These are phyloP conservation scores for Penicillium sp. DNA, from an alignment of 2,329 filamentous ascomycete species.

Conservation along the genomic window DNA sequence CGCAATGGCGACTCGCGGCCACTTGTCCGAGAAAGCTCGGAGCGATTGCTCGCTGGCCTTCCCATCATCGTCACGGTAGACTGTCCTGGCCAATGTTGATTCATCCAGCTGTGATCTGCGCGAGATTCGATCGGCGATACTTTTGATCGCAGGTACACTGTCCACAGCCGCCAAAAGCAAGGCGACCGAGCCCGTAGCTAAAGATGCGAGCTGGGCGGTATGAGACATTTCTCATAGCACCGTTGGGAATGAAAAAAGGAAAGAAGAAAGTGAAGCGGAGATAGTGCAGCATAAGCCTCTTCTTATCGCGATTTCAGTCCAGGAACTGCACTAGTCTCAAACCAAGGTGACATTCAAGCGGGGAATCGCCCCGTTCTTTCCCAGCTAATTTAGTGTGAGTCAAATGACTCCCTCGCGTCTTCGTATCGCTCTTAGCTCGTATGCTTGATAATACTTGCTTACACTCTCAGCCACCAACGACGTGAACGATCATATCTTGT, in stretches of 20 bases:
- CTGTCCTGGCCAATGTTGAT: conserved; percentile 30
- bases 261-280: neutral
- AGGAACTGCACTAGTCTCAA: neutral
- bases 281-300: neutral
- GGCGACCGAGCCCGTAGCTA: conserved; percentile 23
- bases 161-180: conserved; percentile 22
- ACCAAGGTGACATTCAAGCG: conserved; percentile 4
- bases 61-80: conserved; percentile 67
- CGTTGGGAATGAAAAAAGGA: neutral
- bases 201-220: conserved; percentile 18
- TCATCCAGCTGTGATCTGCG: conserved; percentile 17
- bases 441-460: neutral
- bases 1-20: conserved; percentile 54
- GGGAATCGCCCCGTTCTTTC: neutral
- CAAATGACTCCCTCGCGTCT: neutral
- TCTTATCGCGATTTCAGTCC: conserved; percentile 5
- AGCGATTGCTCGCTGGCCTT: conserved; percentile 61
- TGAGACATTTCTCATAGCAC: conserved; percentile 22
- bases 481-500: neutral
- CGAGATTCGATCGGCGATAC: conserved; percentile 18
- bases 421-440: neutral
- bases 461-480: too few species aligned
- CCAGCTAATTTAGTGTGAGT: neutral
- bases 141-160: conserved; percentile 26
- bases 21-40: conserved; percentile 57